Evolutionary conservation across 2,329 filamentous ascomycete genomes (phyloP), one percentile per base, ranked within the genome.

Genomic region (Aspergillus sp.): DNA sequence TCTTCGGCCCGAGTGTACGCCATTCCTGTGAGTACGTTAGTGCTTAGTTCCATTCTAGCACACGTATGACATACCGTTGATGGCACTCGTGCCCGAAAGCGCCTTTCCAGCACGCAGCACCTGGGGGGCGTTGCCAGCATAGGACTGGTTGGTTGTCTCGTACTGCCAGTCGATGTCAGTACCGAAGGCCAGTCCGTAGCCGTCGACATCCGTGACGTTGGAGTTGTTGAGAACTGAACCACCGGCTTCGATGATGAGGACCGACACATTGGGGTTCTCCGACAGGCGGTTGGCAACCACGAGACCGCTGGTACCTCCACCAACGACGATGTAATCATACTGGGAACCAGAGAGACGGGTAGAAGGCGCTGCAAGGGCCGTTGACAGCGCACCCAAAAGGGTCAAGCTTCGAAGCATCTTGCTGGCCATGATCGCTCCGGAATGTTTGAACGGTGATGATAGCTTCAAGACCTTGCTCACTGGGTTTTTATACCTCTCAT

Each of bases 151-250:
- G 5, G 66, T 71, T 19, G 73, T 78, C 56, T 70, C 59, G 49
- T 79, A 81, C 2, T 68, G 66, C 77, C 76, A 81, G 61, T 81
- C 78, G 27, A 81, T 74, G 1, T 63, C 60, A 2, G 71, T 74
- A 10, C 55, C 70, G 17, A 75, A 73, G 1, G 72, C 68, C 1
- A 62, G 59, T 2, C 66, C 66, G 19, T 69, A 70, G 10, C 66
- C 66, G 3, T 32, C 42, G 5, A 68, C 60, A 17, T 67, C 57
- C 3, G 71, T 73, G 13, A 75, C 70, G 51, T 71, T 73, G 27
- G 54, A 53, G 58, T 74, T 74, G 51, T 71, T 60, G 17, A 64
- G 60, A 10, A 68, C 69, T 5, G 68, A 71, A 27, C 60, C 62
- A 8, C 71, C 71, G 2, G 68, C 67, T 61, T 75, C 73, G 23